A percentile compares a stretch with the other conserved stretches of the same genome.
These are phyloP conservation scores for Blastocystis sp. DNA, from an alignment of 352 stramenopile genomes.

Conservation along the genomic window DNA sequence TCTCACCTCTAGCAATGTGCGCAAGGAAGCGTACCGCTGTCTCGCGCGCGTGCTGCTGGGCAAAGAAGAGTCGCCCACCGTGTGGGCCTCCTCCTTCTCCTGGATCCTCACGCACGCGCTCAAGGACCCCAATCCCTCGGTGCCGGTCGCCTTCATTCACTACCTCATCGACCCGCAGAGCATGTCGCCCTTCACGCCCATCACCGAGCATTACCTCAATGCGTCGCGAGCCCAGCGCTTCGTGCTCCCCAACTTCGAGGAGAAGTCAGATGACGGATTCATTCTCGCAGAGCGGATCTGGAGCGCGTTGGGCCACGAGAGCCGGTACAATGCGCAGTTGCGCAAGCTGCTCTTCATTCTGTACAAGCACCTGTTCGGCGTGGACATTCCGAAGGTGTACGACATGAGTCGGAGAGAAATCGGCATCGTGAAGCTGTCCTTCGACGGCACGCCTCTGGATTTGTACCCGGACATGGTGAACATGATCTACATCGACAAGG, in stretches of 20 bases:
- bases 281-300: slow-evolving; percentile 23
- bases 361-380: slow-evolving; percentile 43
- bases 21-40: slow-evolving; percentile 43
- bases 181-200: background rate
- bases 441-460: slow-evolving; percentile 10
- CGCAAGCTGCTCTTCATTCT: slow-evolving; percentile 48
- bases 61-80: slow-evolving; percentile 13
- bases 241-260: slow-evolving; percentile 5
- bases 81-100: background rate
- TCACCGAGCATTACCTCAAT: slow-evolving; percentile 32
- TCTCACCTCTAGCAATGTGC: slow-evolving; percentile 5
- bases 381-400: slow-evolving; percentile 24
- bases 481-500: slow-evolving; percentile 51
- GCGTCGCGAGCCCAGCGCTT: background rate
- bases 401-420: background rate
- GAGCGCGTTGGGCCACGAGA: background rate
- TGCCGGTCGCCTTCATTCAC: slow-evolving; percentile 35
- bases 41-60: slow-evolving; percentile 1
- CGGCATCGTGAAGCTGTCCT: background rate
- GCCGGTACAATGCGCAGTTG: slow-evolving; percentile 30
- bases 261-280: slow-evolving; percentile 17
- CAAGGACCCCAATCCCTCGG: background rate
- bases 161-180: slow-evolving; percentile 27
- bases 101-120: slow-evolving; percentile 20
- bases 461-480: slow-evolving; percentile 48